Percentiles rank a stretch among this genome's conserved stretches.
These are phyloP conservation scores for Cinnamomum micranthum DNA, from an alignment of 164 flowering plant species.

Conservation along the genomic window DNA sequence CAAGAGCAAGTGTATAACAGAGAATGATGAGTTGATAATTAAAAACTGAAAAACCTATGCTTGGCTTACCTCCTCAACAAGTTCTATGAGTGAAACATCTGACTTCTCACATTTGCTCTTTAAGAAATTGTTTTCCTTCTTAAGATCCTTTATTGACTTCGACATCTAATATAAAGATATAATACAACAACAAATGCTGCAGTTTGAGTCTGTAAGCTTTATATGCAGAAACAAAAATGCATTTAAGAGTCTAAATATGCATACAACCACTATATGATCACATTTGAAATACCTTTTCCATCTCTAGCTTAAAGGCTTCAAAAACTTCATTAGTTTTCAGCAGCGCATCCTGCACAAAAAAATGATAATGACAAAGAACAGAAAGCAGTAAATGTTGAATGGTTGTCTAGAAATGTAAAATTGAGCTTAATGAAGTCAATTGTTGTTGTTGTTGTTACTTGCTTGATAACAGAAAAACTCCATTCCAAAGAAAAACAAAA, in stretches of 20 bases:
- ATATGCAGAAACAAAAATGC: not conserved
- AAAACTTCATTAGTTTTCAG: slow-evolving; percentile 88
- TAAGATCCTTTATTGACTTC: slow-evolving; percentile 80
- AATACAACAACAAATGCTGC: slow-evolving; percentile 1
- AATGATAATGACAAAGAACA: no score
- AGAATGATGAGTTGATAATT: no score
- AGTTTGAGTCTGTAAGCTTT: not conserved
- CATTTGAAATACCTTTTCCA: slow-evolving; percentile 66
- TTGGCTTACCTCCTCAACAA: slow-evolving; percentile 77
- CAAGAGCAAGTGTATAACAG: no score
- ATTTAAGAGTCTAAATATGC: not conserved
- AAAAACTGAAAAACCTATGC: not conserved
- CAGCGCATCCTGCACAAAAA: slow-evolving; percentile 76
- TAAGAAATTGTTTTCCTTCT: slow-evolving; percentile 83
- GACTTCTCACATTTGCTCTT: slow-evolving; percentile 85
- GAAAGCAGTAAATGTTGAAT: not conserved
- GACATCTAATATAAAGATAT: slow-evolving; percentile 50
- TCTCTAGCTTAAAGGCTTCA: slow-evolving; percentile 91
- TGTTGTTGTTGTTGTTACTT: no score
- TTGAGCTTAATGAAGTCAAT: not conserved
- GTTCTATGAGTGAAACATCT: slow-evolving; percentile 75
- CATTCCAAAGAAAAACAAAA: no score
- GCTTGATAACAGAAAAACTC: no score
- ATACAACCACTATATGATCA: not conserved
- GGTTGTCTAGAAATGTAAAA: not conserved